Conservation (phyloP, 1,139 yeast species). For the Arxiozyma heterogenica region DNA sequence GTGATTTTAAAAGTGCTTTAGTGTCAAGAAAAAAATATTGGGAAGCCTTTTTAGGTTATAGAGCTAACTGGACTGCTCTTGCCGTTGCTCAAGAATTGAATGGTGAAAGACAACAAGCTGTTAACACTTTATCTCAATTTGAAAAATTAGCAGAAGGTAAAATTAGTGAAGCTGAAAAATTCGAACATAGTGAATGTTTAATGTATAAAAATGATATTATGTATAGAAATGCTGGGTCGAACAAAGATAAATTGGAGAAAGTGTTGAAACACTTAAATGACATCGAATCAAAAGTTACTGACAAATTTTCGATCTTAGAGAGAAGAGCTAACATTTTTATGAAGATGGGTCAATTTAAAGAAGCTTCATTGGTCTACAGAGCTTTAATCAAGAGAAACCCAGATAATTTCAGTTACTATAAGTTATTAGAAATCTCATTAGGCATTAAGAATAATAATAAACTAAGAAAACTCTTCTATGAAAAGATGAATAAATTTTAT, state of each 20-base stretch:
- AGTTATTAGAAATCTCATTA: slow-evolving; percentile 54
- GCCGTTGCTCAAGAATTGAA: slow-evolving; percentile 80
- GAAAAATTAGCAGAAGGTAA: slow-evolving; percentile 66
- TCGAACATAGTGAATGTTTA: slow-evolving; percentile 73
- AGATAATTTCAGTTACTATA: slow-evolving; percentile 61
- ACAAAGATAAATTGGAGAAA: slow-evolving; percentile 35
- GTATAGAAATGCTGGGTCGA: slow-evolving; percentile 49
- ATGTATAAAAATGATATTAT: slow-evolving; percentile 65
- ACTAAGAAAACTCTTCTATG: slow-evolving; percentile 49
- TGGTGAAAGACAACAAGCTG: slow-evolving; percentile 58
- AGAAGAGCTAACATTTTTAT: slow-evolving; percentile 53
- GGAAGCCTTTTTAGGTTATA: slow-evolving; percentile 70
- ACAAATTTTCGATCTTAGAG: slow-evolving; percentile 56
- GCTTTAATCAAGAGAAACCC: slow-evolving; percentile 76
- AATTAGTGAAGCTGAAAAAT: slow-evolving; percentile 54
- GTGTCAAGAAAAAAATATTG: slow-evolving; percentile 60
- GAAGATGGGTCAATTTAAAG: slow-evolving; percentile 39
- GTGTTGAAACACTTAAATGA: slow-evolving; percentile 57
- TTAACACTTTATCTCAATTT: slow-evolving; percentile 61
- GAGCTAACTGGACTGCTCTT: slow-evolving; percentile 87
- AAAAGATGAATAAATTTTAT: slow-evolving; percentile 55
- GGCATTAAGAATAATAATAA: slow-evolving; percentile 36
- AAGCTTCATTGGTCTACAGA: slow-evolving; percentile 65
- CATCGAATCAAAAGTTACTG: slow-evolving; percentile 48
- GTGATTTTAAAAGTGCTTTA: slow-evolving; percentile 59